Base-by-base conservation (phyloP, 768 basidiomycete species). In the Leccinum pellstonianum region DNA sequence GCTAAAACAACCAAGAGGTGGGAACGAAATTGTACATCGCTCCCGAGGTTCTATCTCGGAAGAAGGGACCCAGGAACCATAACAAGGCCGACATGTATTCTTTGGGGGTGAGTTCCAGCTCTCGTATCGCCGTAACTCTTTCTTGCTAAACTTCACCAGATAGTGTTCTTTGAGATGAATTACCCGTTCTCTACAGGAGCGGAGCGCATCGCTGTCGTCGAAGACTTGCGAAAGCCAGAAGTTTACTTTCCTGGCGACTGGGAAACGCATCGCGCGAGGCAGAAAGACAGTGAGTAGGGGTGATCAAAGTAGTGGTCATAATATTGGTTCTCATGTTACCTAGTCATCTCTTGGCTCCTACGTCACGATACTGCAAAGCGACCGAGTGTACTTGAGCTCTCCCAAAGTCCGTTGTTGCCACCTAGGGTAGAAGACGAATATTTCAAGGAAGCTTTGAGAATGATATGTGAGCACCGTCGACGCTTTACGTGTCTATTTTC, bases 111-210 rank as follows among this genome's bases (percentile, higher is more conserved):
- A 54, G 86, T 78, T 33, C 52, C 12, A 19, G 37, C 46, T 55
- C n/a, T 4, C 14, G 3, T 6, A 8, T 9, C 11, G 21, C 15
- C 12, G 17, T 56, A 15, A 48, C 21, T 25, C 6, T 43, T 21
- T 10, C n/a, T 41, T 19, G 56, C 47, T 4, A 11, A 61, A 48
- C 27, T 41, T 59, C 37, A 25, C 21, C 62, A 95, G 92, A 87
- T 98, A 64, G 95, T 97, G 14, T 97, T 97, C 75, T 97, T 98
- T 68, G 95, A 98, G 77, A 96, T 97, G 94, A 95, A 93, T 72
- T 92, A 88, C 73, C 67, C 77, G 17, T 93, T 97, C 75, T 77
- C 83, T 11, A 97, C 95, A 0, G 86, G 84, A 2, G 81, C 90
- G 19, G 95, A 98, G 68, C 86, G 95, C 21, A 90, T 91, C 41